These are phyloP conservation scores for Hippophae gyantsensis DNA, from an alignment of 306 rosid genomes.

Conservation along the genomic window DNA sequence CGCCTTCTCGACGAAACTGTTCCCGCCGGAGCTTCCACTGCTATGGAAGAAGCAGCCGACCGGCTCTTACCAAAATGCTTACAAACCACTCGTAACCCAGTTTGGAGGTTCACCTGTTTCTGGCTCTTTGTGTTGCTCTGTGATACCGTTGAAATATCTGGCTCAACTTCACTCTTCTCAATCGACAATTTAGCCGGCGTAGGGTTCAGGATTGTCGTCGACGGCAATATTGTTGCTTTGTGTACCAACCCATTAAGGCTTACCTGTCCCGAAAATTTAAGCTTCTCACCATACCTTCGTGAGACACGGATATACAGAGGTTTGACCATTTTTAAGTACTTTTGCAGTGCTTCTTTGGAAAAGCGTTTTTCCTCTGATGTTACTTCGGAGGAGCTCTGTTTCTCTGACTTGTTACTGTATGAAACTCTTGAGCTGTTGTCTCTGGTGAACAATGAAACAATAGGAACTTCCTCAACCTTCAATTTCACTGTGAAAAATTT, in stretches of 20 bases:
- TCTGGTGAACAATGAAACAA: conserved; percentile 69
- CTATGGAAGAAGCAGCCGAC: conserved; percentile 78
- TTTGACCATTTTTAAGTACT: conserved; percentile 76
- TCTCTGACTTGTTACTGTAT: conserved; percentile 25
- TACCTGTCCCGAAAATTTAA: conserved; percentile 43
- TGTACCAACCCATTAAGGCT: conserved; percentile 15
- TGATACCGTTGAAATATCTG: conserved; percentile 20
- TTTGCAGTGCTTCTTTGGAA: conserved; percentile 73
- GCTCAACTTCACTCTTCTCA: conserved; percentile 27
- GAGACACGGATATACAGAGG: conserved; percentile 83
- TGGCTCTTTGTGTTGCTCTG: conserved; percentile 22
- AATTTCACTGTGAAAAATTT: conserved; percentile 66
- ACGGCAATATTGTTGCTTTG: background rate
- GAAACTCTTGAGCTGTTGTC: conserved; percentile 58
- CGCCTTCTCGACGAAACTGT: conserved; percentile 41
- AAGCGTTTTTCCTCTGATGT: conserved; percentile 51
- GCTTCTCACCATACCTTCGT: conserved; percentile 56
- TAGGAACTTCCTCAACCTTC: conserved; percentile 80
- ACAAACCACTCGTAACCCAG: conserved; percentile 69
- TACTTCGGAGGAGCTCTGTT: conserved; percentile 30
- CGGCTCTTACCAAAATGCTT: conserved; percentile 93
- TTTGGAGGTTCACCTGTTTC: conserved; percentile 50
- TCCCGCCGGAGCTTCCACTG: conserved; percentile 49
- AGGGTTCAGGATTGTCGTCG: background rate
- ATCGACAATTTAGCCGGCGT: background rate